Base-by-base conservation (phyloP, 1,284 basidiomycete species). In the Schizophyllum amplum region DNA sequence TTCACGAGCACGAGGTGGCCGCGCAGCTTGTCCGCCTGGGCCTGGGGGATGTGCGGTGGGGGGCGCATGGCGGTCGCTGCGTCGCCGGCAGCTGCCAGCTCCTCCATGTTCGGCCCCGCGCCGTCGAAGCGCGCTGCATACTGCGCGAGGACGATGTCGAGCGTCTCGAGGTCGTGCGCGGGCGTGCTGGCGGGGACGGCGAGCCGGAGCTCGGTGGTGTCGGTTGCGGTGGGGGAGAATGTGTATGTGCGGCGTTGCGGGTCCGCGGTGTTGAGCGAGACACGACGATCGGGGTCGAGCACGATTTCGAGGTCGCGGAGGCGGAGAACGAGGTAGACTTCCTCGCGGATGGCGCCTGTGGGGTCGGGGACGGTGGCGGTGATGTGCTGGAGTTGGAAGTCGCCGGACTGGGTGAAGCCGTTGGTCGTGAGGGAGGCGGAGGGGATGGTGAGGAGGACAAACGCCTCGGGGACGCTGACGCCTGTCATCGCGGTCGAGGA, bases 1-100 rank as follows among this genome's bases (percentile, higher is more conserved):
- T 93, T 84, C 60, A 92, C 77, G 56, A 91, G 78, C 7, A 92
- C 81, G 27, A 92, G 77, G 53, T 79, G 80, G 4, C 88, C 87
- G 47, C 83, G 76, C 23, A 87, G 71, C 62, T 86, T 83, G 26
- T 74, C 72, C 57, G 55, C 61, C 50, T 51, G 56, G 54, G 24
- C 59, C 26, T 46, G 61, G 53, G 53, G 11, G 33, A 42, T 42
- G 17, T 42, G 33, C 33, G 33, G 33, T 17, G 17, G 13, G 13
- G 33, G 33, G 33, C 33, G 33, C 33, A 42, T 42, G 33, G 33
- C 62, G 59, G 17, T 48, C 47, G 59, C 23, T 53, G 57, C 24
- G 57, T 59, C 11, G 59, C 57, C 17, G 61, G 60, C n/a, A 57
- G 54, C 49, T n/a, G 11, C 49, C 54, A 47, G 54, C 48, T 5